Evolutionary conservation across 2,329 filamentous ascomycete genomes (phyloP).

Genomic region (Talaromyces piceae): DNA sequence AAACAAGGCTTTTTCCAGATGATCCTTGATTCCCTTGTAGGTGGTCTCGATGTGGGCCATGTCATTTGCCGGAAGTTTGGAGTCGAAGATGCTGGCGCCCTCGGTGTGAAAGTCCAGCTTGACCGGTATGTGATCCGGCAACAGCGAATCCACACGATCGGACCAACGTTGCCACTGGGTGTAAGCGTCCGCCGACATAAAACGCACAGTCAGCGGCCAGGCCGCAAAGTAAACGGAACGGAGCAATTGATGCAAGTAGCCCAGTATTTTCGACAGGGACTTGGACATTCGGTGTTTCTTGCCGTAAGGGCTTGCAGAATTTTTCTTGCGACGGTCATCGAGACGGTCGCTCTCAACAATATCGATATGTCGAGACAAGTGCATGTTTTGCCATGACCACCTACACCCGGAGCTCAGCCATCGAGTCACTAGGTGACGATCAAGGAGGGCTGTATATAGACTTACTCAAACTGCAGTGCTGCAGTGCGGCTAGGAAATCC

Average conservation of each 20-base stretch:
- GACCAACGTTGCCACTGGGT: conserved; percentile 59
- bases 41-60: conserved; percentile 42
- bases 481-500: conserved; percentile 83
- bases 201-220: conserved; percentile 76
- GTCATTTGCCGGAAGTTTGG: conserved; percentile 12
- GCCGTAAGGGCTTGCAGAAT: background rate
- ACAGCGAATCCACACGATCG: conserved; percentile 40
- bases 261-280: conserved; percentile 37
- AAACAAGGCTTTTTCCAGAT: conserved; percentile 46
- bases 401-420: conserved; percentile 37
- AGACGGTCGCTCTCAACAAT: conserved; percentile 7
- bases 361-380: conserved; percentile 71
- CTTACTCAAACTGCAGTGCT: conserved; percentile 88
- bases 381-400: conserved; percentile 88
- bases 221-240: conserved; percentile 69
- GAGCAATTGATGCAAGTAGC: conserved; percentile 74
- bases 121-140: conserved; percentile 47
- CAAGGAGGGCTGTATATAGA: conserved; percentile 13
- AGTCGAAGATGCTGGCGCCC: conserved; percentile 15
- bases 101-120: conserved; percentile 41
- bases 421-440: background rate
- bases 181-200: conserved; percentile 66
- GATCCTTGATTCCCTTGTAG: conserved; percentile 44
- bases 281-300: conserved; percentile 3
- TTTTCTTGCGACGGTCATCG: conserved; percentile 1